Evolutionary conservation across 495 filamentous ascomycete genomes (phyloP), one percentile per base, ranked within the genome.

Genomic region (Penicillium soppii): DNA sequence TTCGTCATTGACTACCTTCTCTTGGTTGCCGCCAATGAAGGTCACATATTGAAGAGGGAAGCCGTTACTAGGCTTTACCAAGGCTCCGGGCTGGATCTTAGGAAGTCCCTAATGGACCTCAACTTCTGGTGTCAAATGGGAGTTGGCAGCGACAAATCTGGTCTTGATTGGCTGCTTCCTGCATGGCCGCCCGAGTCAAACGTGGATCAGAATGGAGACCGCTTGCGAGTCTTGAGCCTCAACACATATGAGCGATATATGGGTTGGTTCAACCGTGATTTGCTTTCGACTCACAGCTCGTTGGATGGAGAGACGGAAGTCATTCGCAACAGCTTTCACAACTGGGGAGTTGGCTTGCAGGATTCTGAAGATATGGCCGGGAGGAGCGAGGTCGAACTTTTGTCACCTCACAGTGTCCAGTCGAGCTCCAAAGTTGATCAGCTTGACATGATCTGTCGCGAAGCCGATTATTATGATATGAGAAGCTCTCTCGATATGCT

Each of bases 61-160:
- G 82, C 89, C 0, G 76, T 94, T 2, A 73, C 77, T 47, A 70
- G 76, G 30, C 79, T 99, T 3, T 96, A 91, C 58, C 67, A 77
- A 37, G 79, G 82, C 1, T 83, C 85, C 21, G 59, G 75, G 2
- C 66, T 76, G 36, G 94, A 97, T 62, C 73, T 99, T 16, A 83
- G 95, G 17, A 88, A 83, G 22, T 83, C 85, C 0, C 82, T 97
- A n/a, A 86, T 80, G 52, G 90, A 99, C 42, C 75, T 99, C 9
- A 84, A 95, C 54, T 95, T 94, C 66, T 97, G 91, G 91, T 97
- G 95, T 59, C 94, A 97, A 68, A 91, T 97, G 68, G 91, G 83
- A 1, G 82, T 97, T 21, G 95, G 95, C n/a, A 92, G 95, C 58
- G 76, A 82, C 12, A 89, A 88, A 62, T 86, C 89, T 1, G 92